Base-by-base conservation (phyloP, 768 basidiomycete species). In the Suillus weaverae region DNA sequence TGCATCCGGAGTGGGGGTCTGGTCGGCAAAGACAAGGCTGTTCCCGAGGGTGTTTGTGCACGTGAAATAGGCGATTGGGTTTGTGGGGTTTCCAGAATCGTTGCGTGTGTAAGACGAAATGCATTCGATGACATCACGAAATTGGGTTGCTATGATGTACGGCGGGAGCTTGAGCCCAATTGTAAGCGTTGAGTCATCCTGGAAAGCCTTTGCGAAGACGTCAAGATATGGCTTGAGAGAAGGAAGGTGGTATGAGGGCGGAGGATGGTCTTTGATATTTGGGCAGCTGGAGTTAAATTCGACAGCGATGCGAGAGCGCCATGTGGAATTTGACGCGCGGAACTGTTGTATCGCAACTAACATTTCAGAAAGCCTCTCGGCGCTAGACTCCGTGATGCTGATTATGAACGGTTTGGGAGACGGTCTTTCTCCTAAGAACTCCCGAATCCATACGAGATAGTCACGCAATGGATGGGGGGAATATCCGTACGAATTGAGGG, bases 261-360 rank as follows among this genome's bases (percentile, higher is more conserved):
- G 91, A 0, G 90, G 83, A 32, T 80, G 78, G 13, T 75, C 76
- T 62, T 74, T 71, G 68, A 94, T 90, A 72, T 95, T 95, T 4
- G 94, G 94, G 68, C 94, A 95, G 46, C 88, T 90, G 0, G 91
- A 87, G 74, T 95, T 95, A 71, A 95, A 80, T 75, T 95, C 94
- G 69, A 94, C 77, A 16, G 84, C 93, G 65, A 95, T 78, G 67
- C 80, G 70, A 66, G 80, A 74, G 62, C 71, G 65, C 81, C 79
- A 67, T 65, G 67, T 20, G 76, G 69, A 60, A 1, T 76, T 66
- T 36, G 64, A 55, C 11, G 67, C 39, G n/a, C 91, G 86, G 13
- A 93, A 80, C 2, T 61, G 70, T 70, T 89, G 89, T 70, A 95
- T 83, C n/a, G 79, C 70, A 38, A 74, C 71, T 50, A 94, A 73